Evolutionary conservation across 495 filamentous ascomycete species (phyloP), one percentile per base, ranked within the genome.

Genomic region (Penicillium tannophilum): DNA sequence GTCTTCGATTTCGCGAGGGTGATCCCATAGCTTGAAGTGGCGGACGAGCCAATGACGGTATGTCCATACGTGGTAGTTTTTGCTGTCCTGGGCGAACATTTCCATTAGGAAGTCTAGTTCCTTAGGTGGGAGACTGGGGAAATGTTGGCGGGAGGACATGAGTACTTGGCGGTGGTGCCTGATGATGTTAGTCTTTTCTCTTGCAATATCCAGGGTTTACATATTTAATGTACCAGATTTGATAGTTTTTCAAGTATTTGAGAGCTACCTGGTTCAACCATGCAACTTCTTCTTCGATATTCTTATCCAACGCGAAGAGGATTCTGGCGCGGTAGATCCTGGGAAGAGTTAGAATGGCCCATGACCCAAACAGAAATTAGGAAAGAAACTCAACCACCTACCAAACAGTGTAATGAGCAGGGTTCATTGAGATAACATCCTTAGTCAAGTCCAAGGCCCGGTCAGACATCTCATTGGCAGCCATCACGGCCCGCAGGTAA

Each of bases 41-140:
- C 84, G 82, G 39, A 97, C 91, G 1, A 98, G 79, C 84, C 93
- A 98, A 74, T 97, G 94, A 14, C 90, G 84, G 72, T 98, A 98
- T 52, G 87, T 90, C 93, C 94, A 98, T 41, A 98, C 95, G 71
- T 98, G 94, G 69, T 98, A 98, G 78, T 98, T 98, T 72, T 98
- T 98, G 12, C 87, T 83, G 72, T 98, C 94, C 62, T 87, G 80
- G 56, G 82, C 82, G 44, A 98, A 90, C 85, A 97, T 97, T 42
- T 80, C 65, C 57, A 80, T 81, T 45, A 96, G 83, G 78, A 98
- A 98, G 39, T 79, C 77, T 28, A 75, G 70, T 76, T 98, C 94
- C 17, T 82, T 76, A 16, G 79, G 46, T 31, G 79, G 77, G 45
- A 88, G 74, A 3, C 72, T 73, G 2, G 84, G 80, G 69, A 90